Base-by-base conservation (phyloP, 1,284 basidiomycete species). In the Moesziomyces sp. region DNA sequence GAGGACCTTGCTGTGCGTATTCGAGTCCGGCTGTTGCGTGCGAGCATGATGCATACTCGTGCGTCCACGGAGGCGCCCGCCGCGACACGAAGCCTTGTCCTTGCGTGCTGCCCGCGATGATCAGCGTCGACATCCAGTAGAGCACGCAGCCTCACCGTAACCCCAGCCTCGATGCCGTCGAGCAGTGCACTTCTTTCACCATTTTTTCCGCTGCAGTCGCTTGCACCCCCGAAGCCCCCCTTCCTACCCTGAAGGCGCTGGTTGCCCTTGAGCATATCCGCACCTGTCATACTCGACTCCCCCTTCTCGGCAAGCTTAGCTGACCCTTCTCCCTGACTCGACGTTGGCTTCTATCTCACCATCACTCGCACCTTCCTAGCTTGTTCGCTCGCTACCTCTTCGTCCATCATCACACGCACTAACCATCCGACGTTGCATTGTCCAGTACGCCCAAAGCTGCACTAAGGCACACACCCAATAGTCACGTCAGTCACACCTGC, bases 41-140 rank as follows among this genome's bases (percentile, higher is more conserved):
- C 35, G 35, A 38, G 35, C 35, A 38, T 38, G 35, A 26, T 52
- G 21, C 28, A 19, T 42, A 19, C 28, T 23, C 19, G 48, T 38
- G 35, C 35, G 35, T 38, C 35, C 35, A 38, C 35, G 35, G 14
- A 38, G 35, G 35, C 35, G 14, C 14, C 35, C 35, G 18, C 24
- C n/a, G 44, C 42, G 23, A 43, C 21, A 16, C 13, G 14, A 14
- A 33, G 24, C 24, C 24, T n/a, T 18, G 28, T 42, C 40, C 46
- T 68, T 68, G 65, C 65, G 55, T 68, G 65, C 63, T 66, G 57
- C 48, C 24, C 4, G 30, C 26, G 58, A 46, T 68, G 58, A 68
- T 68, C 58, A 51, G 53, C 55, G 58, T 58, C 35, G 42, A 55
- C 65, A 42, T 55, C 58, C 51, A 47, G 43, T 47, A 42, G 30